Base-by-base conservation (phyloP, 2,329 filamentous ascomycete species). In the Penicillium sp. region DNA sequence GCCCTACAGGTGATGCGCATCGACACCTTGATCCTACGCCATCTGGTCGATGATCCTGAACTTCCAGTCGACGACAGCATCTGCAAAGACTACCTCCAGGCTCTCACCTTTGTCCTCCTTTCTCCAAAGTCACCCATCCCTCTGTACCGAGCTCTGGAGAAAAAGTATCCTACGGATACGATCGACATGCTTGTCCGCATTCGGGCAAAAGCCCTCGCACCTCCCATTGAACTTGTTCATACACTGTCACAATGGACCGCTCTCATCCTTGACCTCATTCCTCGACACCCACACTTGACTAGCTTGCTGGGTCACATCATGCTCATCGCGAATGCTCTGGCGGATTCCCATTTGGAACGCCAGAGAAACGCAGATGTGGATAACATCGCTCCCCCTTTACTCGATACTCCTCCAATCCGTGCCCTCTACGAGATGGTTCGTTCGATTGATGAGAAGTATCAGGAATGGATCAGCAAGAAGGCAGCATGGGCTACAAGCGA, bases 401-500 rank as follows among this genome's bases (percentile, higher is more conserved):
- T 60, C 28, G 56, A 70, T 35, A 45, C 63, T 8, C 62, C 61
- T 26, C 61, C 60, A 2, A 56, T 73, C 25, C 67, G 68, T 22
- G 46, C 63, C 5, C 66, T 70, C 5, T 77, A 76, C 60, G 61
- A 65, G 10, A 66, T 74, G 33, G 58, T 76, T 22, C 71, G 70
- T 28, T 67, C 67, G 28, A 67, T 77, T 10, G 76, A 80, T 60
- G 62, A 69, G 16, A 68, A 68, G 25, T 78, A 79, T 53, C 77
- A 80, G 58, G 64, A 68, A 35, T 73, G 75, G 55, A 74, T 81
- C 22, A 68, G 70, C 7, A 81, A 80, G 57, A 80, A 81, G 53
- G 75, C 73, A 1, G 64, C 76, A 6, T 79, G 78, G 75, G 59
- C 80, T 11, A 76, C 76, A 4, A 76, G 75, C 52, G 79, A 81